phyloP scores from a whole-genome alignment of 805 yeast genomes.

The Saccharomyces jurei region DNA sequence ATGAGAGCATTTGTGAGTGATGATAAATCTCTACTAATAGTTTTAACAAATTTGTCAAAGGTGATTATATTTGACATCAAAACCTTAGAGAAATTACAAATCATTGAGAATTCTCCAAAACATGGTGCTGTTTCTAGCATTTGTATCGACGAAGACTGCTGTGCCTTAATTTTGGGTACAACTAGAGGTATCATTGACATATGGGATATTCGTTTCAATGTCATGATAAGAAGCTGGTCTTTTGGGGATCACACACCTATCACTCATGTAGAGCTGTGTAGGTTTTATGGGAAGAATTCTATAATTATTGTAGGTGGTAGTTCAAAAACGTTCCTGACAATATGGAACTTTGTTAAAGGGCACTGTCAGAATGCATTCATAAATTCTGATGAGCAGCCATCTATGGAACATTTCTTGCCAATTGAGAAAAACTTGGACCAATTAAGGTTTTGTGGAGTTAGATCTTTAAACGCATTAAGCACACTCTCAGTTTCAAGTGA shows the following conservation, averaged over 20 bases:
- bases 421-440: slow-evolving; percentile 7
- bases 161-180: slow-evolving; percentile 73
- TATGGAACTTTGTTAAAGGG: slow-evolving; percentile 68
- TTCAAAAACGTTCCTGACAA: slow-evolving; percentile 47
- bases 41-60: slow-evolving; percentile 45
- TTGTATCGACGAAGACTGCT: slow-evolving; percentile 41
- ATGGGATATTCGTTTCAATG: slow-evolving; percentile 72
- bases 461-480: slow-evolving; percentile 2
- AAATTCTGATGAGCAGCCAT: slow-evolving; percentile 17
- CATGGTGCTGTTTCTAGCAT: slow-evolving; percentile 64
- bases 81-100: slow-evolving; percentile 38
- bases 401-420: slow-evolving; percentile 16
- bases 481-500: slow-evolving; percentile 8
- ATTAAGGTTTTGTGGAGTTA: background rate
- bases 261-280: slow-evolving; percentile 37
- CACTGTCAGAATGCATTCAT: slow-evolving; percentile 44
- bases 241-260: slow-evolving; percentile 47
- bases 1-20: slow-evolving; percentile 36
- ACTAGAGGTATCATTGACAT: slow-evolving; percentile 61
- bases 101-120: slow-evolving; percentile 45
- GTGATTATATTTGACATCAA: slow-evolving; percentile 52
- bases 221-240: slow-evolving; percentile 55
- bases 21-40: slow-evolving; percentile 38
- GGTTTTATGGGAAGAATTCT: slow-evolving; percentile 24
- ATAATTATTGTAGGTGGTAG: slow-evolving; percentile 64